Evolutionary conservation across 106 monocot genomes (phyloP).

Genomic region (Phalaenopsis aphrodite): DNA sequence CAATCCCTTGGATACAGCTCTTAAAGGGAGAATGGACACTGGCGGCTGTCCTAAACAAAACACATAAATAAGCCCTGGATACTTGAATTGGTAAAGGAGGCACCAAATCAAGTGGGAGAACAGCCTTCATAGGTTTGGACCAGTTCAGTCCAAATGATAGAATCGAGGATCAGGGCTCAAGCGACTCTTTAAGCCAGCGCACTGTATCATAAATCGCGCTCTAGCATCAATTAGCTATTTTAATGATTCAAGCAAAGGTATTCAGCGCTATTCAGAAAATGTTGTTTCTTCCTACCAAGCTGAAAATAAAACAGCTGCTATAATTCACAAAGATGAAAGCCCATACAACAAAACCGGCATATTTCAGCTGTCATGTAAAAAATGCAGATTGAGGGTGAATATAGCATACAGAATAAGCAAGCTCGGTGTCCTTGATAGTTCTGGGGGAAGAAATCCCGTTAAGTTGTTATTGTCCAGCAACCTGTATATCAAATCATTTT

Average conservation of each 20-base stretch:
- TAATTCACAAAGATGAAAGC: background rate
- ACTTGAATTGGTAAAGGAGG: no score
- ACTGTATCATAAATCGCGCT: background rate
- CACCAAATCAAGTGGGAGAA: no score
- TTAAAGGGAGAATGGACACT: no score
- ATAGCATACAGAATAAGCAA: constrained; percentile 74
- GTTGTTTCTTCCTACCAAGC: background rate
- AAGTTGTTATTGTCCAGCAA: constrained; percentile 98
- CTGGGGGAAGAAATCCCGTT: constrained; percentile 66
- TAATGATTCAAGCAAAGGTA: background rate
- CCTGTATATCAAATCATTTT: constrained; percentile 52
- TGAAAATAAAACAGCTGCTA: no score
- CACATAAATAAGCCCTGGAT: no score
- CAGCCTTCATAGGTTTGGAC: no score
- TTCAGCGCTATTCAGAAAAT: background rate
- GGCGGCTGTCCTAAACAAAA: no score
- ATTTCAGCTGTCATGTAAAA: background rate
- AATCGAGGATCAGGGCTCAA: no score
- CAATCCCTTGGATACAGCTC: no score
- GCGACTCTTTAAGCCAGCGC: no score
- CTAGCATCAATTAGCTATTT: background rate
- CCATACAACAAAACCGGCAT: background rate
- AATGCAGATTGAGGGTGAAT: background rate
- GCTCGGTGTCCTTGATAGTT: constrained; percentile 56
- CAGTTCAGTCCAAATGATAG: no score